Conservation (phyloP, 768 basidiomycete species). For the Mycena leptocephala region DNA sequence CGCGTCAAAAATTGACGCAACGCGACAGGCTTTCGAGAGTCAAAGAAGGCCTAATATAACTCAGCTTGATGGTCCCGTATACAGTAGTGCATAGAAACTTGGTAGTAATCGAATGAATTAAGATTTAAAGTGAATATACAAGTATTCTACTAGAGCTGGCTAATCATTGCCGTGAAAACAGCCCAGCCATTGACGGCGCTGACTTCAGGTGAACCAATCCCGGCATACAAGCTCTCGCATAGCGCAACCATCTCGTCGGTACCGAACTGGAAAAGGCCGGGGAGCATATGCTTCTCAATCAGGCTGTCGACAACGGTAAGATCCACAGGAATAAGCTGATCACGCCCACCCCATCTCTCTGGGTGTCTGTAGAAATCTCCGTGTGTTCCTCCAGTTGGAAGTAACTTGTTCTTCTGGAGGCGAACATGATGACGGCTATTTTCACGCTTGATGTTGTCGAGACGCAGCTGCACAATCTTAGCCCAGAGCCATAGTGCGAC, state of each 20-base stretch:
- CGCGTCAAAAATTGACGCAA: too few species aligned
- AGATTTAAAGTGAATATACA: neutral
- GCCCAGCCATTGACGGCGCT: conserved; percentile 34
- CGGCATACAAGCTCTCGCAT: conserved; percentile 29
- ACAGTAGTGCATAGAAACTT: too few species aligned
- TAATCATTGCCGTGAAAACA: conserved; percentile 27
- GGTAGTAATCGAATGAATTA: too few species aligned
- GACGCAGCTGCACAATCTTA: conserved; percentile 36
- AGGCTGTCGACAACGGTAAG: conserved; percentile 36
- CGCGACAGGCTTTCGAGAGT: too few species aligned
- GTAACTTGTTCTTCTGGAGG: conserved; percentile 38
- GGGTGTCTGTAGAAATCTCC: conserved; percentile 43
- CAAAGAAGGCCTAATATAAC: too few species aligned
- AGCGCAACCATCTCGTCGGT: conserved; percentile 29
- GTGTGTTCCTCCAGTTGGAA: conserved; percentile 40
- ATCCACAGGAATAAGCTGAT: conserved; percentile 39
- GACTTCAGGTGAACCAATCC: conserved; percentile 34
- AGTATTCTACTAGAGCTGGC: neutral
- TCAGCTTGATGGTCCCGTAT: too few species aligned
- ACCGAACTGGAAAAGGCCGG: conserved; percentile 39
- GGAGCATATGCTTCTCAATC: conserved; percentile 33
- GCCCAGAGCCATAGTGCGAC: conserved; percentile 45
- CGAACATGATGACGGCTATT: conserved; percentile 38
- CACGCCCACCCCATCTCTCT: conserved; percentile 29
- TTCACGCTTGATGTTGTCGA: conserved; percentile 35